Base-by-base conservation (phyloP, 2,329 filamentous ascomycete genomes). In the Ascochyta koolunga region DNA sequence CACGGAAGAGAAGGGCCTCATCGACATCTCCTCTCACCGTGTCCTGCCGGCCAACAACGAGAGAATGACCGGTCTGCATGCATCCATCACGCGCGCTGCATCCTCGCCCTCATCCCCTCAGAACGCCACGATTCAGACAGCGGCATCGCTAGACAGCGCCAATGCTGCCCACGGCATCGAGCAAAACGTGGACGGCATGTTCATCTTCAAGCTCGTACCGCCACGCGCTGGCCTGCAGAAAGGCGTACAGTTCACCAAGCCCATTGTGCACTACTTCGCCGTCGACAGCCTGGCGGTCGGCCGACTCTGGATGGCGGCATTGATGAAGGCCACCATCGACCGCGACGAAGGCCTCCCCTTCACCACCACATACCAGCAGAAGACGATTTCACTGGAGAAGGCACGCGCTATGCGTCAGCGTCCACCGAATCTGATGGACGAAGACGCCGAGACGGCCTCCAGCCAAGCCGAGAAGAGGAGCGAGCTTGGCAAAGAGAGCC, bases 241-340 rank as follows among this genome's bases (percentile, higher is more conserved):
- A 51, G 95, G 92, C 0, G 93, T 99, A 53, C 96, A 93, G 70
- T 99, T 99, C 72, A 99, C 95, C 1, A 97, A 97, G 74, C 95
- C 95, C 4, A 95, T 92, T 8, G 90, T 97, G 33, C 95, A 99
- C 74, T 98, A 97, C 75, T 99, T 99, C 74, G 95, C 96, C 5
- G 92, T 97, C 19, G 93, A 96, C 46, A 96, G 89, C 66, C 80
- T 97, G 54, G 87, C 91, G 66, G 86, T 95, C 70, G 95, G 95
- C 15, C 87, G 95, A 11, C 79, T 96, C 35, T 99, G 95, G 95
- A 99, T 99, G 95, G 95, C 92, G 4, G 95, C 95, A 5, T 79
- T 99, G 45, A 96, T 99, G 91, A 99, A 99, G 78, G 95, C 95
- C 10, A 99, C 95, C 1, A 99, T 99, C 66, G 93, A 98, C 71